Evolutionary conservation across 208 protist genomes (phyloP), one percentile per base, ranked within the genome.

Genomic region (Trypanosoma scelopori): DNA sequence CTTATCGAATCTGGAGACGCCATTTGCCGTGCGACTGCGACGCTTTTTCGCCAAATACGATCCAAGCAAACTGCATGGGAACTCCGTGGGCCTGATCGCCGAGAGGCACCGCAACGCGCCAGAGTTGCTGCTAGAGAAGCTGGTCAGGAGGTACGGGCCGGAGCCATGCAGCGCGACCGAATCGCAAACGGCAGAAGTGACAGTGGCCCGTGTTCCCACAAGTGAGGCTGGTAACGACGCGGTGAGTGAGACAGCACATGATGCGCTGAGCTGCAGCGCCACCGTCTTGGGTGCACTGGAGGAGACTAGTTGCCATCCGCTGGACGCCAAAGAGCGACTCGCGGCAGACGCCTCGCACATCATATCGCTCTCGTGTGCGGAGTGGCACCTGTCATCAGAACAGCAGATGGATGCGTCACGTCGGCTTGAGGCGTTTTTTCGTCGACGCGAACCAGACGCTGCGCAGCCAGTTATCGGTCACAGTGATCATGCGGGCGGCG

Each of bases 321-420:
- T 37, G 32, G 50, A 55, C 20, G 15, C 23, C 20, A 5, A 55
- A 27, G 50, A 37, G 15, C 3, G 50, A 28, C 9, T 3, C 4
- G 15, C 16, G 13, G 23, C 41, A 32, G 27, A 41, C 15, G 47
- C n/a, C 39, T 27, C 27, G n/a, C 15, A 46, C 16, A 42, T 53
- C 50, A 47, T 62, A 22, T 20, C 22, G n/a, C 9, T 35, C 0
- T 53, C 43, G 18, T 11, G 11, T 41, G 16, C 45, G 3, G 58
- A 64, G 22, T 64, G 42, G 58, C 3, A 37, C 12, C 20, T 53
- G 13, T 43, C 58, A 42, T 15, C 16, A 42, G 30, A 32, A 18
- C 22, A 64, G 28, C 28, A 51, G 42, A 22, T 42, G n/a, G 58
- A 53, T 30, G 45, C 45, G 3, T 50, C 58, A 22, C 46, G 22